Evolutionary conservation across 164 flowering plant species (phyloP), one percentile per base, ranked within the genome.

Genomic region (Houttuynia cordata): DNA sequence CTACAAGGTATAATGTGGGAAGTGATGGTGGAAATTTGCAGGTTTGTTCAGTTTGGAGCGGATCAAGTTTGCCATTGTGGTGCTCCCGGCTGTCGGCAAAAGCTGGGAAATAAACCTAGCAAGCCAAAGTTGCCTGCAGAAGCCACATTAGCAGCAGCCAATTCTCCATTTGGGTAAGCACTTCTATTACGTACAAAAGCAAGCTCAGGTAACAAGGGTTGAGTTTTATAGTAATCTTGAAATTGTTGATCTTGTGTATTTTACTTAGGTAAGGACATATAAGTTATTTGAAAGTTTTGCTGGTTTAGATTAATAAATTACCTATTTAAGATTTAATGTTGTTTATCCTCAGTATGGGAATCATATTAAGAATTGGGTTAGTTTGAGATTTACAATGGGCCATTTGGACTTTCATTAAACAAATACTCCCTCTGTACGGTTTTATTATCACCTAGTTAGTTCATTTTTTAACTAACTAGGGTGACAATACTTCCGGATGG

Each of bases 21-120:
- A n/a, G 20, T 7, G 10, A 12, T 50, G 57, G 39, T 75, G 81
- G 66, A 68, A 52, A 67, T 61, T 67, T 66, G 86, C 93, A 94
- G 99, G 85, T 94, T 94, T 82, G 97, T 94, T 70, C 99, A 94
- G 63, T 94, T 94, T 83, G 99, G 99, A 74, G 96, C 96, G 75
- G 97, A 94, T 81, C 97, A 94, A 75, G 87, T 81, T 80, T 94
- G 99, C 78, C 74, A 85, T 61, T 94, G 99, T 78, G 96, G 96
- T 70, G 93, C 97, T 66, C 64, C 23, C 25, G 80, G 82, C 60
- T 94, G 99, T 70, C 79, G 93, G 71, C 68, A 73, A 57, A 88
- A 91, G 78, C 81, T 94, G 49, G 99, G 99, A 34, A 92, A 75
- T 17, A 88, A 85, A 67, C 83, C 93, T 56, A 84, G 64, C 75